Base-by-base conservation (phyloP, 75 land plant species). In the Cunninghamia lanceolata region DNA sequence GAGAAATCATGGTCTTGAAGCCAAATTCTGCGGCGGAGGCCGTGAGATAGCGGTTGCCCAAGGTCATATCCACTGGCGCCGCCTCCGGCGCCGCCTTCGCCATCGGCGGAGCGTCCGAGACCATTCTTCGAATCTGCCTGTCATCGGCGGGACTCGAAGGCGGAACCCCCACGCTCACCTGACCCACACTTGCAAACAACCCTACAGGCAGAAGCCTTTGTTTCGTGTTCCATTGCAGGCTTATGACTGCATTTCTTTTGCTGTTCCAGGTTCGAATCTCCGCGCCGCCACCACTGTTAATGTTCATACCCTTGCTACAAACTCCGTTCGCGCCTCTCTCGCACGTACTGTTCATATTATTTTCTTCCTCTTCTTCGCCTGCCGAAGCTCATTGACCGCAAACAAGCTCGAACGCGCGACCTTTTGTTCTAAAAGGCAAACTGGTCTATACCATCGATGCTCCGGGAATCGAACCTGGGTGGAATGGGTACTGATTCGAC, bases 181-280 rank as follows among this genome's bases (percentile, higher is more conserved):
- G 92, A 2, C 95, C 93, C 15, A 94, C 89, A 47, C 93, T 91
- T 3, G 95, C 95, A 75, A 94, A 94, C 39, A 94, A 73, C 42
- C 94, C 93, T 8, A 91, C 87, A 3, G 90, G 88, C 45, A 80
- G 19, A 28, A 80, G 3, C n/a, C 82, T n/a, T n/a, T 39, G 42
- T 21, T 39, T 39, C 17, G 25, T 0, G 3, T 39, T 77, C 82
- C 82, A 80, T 80, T 80, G 82, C 52, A 80, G 32, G 11, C 50
- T 45, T 28, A 45, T 80, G 30, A 43, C 46, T 2, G 30, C 32
- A 4, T 39, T 25, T 80, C 34, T 13, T 43, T 25, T 43, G 4
- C 82, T 34, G 50, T 34, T n/a, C 2, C 80, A 8, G 40, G 80
- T 40, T 77, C 45, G 43, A 38, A 40, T 77, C 45, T 40, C 42